Evolutionary conservation across 352 stramenopile species (phyloP), one percentile per base, ranked within the genome.

Genomic region (Phytophthora brassicae): DNA sequence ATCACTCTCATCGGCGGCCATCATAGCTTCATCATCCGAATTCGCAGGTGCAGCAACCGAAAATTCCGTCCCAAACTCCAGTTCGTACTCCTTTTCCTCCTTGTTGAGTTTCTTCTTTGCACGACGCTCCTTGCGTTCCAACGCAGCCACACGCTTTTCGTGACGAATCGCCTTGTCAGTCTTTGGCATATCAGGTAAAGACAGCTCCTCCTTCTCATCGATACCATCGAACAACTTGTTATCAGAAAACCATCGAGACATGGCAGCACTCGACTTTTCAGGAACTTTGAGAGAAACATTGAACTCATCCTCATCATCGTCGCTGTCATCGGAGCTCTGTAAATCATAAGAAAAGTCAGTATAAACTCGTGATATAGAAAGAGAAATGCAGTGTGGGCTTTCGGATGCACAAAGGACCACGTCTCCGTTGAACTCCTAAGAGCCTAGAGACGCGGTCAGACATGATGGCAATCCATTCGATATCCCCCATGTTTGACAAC

Each of bases 151-250:
- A 16, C 97, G 87, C 71, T 99, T 99, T 36, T 98, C 94, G 46
- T 98, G 90, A 28, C 98, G 96, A 56, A 98, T 95, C 65, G 99
- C 84, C 69, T 99, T 99, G 60, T 99, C 98, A 0, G 97, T 99
- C 74, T 98, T 98, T 0, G 97, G 97, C 90, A 99, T 99, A 9
- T 87, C 84, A 0, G 80, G 72, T 17, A 91, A 26, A 9, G 50
- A 39, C 42, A 70, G 16, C 0, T 63, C 62, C 2, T 90, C 74
- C 38, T 86, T 84, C 1, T 89, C 72, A 2, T 89, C 76, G 2
- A 94, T 80, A 11, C 79, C 79, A 0, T 92, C 82, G 28, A 95
- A 95, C 0, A 95, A 55, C 47, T 92, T 81, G 72, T 94, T 95
- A 46, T 84, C 82, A 0, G 81, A 90, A 23, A 95, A 95, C 87